Percentiles rank a stretch among this genome's conserved stretches.
Evolutionary conservation across 192 early-diverging fungal genomes (phyloP).

Genomic region (Diversispora epigaea): DNA sequence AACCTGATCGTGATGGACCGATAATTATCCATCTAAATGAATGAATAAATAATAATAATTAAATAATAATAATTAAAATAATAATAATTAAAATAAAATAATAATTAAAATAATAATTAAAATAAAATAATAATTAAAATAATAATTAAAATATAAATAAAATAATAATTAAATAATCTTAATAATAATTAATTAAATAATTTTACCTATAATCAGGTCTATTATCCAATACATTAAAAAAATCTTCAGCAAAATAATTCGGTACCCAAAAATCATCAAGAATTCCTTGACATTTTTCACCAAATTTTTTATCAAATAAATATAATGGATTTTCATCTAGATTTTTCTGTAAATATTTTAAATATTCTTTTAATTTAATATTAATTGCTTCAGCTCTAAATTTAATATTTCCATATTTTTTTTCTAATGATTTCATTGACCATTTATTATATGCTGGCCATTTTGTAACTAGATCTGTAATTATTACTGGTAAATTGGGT

Average conservation of each 20-base stretch:
- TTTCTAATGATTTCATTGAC: slow-evolving; percentile 50
- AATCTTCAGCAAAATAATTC: slow-evolving; percentile 61
- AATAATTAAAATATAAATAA: too few relatives aligned
- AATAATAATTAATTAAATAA: neutral
- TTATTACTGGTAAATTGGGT: slow-evolving; percentile 60
- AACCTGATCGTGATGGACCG: slow-evolving; percentile 63
- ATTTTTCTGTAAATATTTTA: slow-evolving; percentile 45
- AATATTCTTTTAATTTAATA: slow-evolving; percentile 56
- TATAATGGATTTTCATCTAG: slow-evolving; percentile 66
- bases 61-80: neutral
- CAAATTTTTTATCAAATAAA: slow-evolving; percentile 68
- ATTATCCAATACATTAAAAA: slow-evolving; percentile 57
- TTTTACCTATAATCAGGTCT: slow-evolving; percentile 57
- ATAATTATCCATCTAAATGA: slow-evolving; percentile 62
- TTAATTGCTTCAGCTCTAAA: slow-evolving; percentile 67
- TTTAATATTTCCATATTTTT: slow-evolving; percentile 43
- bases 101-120: too few relatives aligned
- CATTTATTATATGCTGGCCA: slow-evolving; percentile 64
- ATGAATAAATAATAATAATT: neutral
- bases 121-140: too few relatives aligned
- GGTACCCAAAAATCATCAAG: slow-evolving; percentile 58
- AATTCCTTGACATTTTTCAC: slow-evolving; percentile 45
- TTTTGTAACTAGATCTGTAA: slow-evolving; percentile 60
- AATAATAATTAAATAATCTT: neutral
- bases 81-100: neutral